Base-by-base conservation (phyloP, 352 stramenopile species). In the Hyaloperonospora brassicae region DNA sequence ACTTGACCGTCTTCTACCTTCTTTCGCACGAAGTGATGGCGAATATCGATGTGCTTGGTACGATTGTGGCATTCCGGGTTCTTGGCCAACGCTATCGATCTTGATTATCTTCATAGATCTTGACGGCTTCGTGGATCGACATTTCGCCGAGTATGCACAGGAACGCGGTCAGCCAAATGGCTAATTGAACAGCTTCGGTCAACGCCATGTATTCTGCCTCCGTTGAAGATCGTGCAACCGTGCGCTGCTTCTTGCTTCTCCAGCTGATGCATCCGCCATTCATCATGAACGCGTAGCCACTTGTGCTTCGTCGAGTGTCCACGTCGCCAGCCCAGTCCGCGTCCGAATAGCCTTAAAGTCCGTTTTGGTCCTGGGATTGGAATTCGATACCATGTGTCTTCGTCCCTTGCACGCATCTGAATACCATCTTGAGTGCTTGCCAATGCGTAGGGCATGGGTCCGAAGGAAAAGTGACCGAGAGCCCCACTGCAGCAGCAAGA, bases 161-260 rank as follows among this genome's bases (percentile, higher is more conserved):
- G 21, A 42, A 42, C 14, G 36, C 4, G 11, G 2, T 42, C 21
- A n/a, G 36, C 21, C 4, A n/a, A 22, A 5, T n/a, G 14, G 36
- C 36, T 3, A 22, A 11, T 42, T 42, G 36, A 14, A n/a, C 5
- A 14, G 36, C 36, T 42, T 14, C 21, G 10, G 36, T 22, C 21
- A 42, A n/a, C 36, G 36, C 36, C 10, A 42, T 42, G 36, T 42
- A 42, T n/a, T n/a, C n/a, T n/a, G n/a, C n/a, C n/a, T n/a, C n/a
- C n/a, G n/a, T n/a, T n/a, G n/a, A n/a, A n/a, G n/a, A n/a, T n/a
- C n/a, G n/a, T n/a, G n/a, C n/a, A n/a, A n/a, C n/a, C n/a, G n/a
- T n/a, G n/a, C n/a, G 14, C 21, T 45, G 40, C 2, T 23, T 45
- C 21, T 45, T 45, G 21, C 40, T 23, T 2, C 40, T n/a, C n/a